phyloP scores from a whole-genome alignment of 208 protist species.

The Trichomonas vaginalis region DNA sequence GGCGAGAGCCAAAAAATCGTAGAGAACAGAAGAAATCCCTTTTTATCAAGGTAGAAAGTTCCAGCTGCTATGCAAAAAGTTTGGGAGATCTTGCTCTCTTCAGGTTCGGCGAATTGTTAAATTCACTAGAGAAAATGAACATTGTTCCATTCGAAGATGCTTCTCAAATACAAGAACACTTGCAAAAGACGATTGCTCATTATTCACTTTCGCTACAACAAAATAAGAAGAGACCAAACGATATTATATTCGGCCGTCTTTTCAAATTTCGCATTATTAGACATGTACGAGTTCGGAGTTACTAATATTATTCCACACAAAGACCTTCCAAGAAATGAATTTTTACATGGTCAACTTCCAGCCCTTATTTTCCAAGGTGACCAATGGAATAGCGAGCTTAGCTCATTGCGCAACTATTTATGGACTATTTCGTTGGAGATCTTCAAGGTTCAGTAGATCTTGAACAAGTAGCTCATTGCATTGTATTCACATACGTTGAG shows the following conservation, averaged over 20 bases:
- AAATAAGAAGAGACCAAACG: background rate
- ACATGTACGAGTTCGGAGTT: constrained; percentile 12
- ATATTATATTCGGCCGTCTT: background rate
- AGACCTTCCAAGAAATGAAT: background rate
- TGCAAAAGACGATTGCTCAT: background rate
- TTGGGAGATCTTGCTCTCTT: background rate
- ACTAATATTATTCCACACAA: background rate
- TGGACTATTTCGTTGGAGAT: background rate
- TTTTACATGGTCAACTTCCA: background rate
- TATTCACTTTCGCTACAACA: background rate
- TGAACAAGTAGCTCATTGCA: background rate
- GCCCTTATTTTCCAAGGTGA: background rate
- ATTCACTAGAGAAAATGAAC: background rate
- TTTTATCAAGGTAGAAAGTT: background rate
- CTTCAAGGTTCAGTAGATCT: background rate
- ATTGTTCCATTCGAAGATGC: background rate
- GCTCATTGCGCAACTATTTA: background rate
- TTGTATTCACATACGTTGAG: background rate
- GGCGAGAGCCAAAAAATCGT: background rate
- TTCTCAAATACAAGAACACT: background rate
- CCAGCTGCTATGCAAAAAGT: no score
- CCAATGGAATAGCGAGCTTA: background rate
- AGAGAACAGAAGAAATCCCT: constrained; percentile 1
- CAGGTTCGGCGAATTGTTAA: background rate
- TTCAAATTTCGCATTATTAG: background rate